Percentiles rank a stretch among this genome's conserved stretches.
These are phyloP conservation scores for Xylogone sp. DNA, from an alignment of 2,329 filamentous ascomycete genomes.

Conservation along the genomic window DNA sequence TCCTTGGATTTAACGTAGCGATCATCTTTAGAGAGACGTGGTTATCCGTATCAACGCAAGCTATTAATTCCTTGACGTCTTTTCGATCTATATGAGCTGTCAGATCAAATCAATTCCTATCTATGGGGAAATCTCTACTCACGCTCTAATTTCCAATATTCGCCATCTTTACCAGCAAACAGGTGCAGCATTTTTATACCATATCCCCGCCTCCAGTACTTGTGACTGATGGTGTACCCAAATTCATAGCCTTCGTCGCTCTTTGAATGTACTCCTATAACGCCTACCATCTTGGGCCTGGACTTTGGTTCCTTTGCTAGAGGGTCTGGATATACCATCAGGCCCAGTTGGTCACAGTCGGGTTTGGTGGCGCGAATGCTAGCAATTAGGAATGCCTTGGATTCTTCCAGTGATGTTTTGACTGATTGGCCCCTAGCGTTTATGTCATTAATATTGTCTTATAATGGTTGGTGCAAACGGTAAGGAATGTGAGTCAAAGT, in stretches of 20 bases:
- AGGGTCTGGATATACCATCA: conserved; percentile 3
- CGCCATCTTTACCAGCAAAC: conserved; percentile 8
- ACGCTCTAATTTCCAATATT: conserved; percentile 10
- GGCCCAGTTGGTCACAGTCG: conserved; percentile 8
- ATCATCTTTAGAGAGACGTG: conserved; percentile 7
- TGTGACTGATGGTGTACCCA: conserved; percentile 13
- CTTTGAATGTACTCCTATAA: conserved; percentile 1
- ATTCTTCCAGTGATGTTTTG: conserved; percentile 5
- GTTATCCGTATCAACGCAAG: conserved; percentile 12
- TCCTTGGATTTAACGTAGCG: conserved; percentile 3
- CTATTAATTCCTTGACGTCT: conserved; percentile 4
- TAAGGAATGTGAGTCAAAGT: too few relatives aligned
- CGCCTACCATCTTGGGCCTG: conserved; percentile 9
- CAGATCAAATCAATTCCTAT: too few relatives aligned
- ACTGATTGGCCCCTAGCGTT: conserved; percentile 1
- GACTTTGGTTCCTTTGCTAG: neutral
- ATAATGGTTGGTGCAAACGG: too few relatives aligned
- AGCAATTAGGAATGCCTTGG: conserved; percentile 3
- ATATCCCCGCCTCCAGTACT: conserved; percentile 13
- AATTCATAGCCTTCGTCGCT: conserved; percentile 10
- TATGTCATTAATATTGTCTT: too few relatives aligned
- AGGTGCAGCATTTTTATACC: conserved; percentile 13
- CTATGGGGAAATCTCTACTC: too few relatives aligned
- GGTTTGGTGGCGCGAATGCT: conserved; percentile 5
- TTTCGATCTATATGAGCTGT: conserved; percentile 7